Conservation (phyloP, 2,329 filamentous ascomycete species). For the Sarocladiaceae sp. region DNA sequence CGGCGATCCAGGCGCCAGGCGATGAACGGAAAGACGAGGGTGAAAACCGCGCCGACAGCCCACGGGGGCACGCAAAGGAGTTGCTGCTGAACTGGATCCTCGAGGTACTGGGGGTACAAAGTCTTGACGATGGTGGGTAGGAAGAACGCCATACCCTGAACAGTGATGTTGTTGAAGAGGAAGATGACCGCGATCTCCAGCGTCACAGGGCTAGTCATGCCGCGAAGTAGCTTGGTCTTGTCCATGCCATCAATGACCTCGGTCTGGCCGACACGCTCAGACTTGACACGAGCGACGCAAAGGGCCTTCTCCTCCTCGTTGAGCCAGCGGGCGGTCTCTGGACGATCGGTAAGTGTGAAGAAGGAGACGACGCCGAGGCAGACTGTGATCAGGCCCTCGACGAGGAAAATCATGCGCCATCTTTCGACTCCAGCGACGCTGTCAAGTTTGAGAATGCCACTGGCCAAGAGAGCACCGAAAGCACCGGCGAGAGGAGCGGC, state of each 20-base stretch:
- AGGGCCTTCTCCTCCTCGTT: slow-evolving; percentile 58
- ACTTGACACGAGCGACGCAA: slow-evolving; percentile 60
- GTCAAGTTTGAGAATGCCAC: slow-evolving; percentile 55
- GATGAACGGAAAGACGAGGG: slow-evolving; percentile 50
- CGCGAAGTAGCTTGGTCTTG: slow-evolving; percentile 49
- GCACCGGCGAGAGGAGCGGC: slow-evolving; percentile 65
- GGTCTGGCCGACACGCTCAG: slow-evolving; percentile 56
- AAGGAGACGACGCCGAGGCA: slow-evolving; percentile 53
- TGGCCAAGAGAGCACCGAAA: slow-evolving; percentile 62
- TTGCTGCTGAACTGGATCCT: slow-evolving; percentile 54
- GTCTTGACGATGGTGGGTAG: slow-evolving; percentile 60
- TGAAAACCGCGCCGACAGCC: slow-evolving; percentile 58
- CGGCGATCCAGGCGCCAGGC: slow-evolving; percentile 52
- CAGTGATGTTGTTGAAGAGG: slow-evolving; percentile 60
- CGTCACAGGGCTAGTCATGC: slow-evolving; percentile 54
- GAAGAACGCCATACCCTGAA: slow-evolving; percentile 65
- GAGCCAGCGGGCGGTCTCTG: slow-evolving; percentile 62
- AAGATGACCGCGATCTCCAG: slow-evolving; percentile 47
- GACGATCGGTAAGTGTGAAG: slow-evolving; percentile 62
- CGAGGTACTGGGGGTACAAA: slow-evolving; percentile 56
- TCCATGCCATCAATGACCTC: slow-evolving; percentile 60
- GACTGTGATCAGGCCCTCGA: slow-evolving; percentile 56
- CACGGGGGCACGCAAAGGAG: slow-evolving; percentile 65
- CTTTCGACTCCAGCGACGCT: slow-evolving; percentile 47
- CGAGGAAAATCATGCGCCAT: slow-evolving; percentile 68